Conservation (phyloP, 2,329 filamentous ascomycete species). For the Aureobasidium mangrovei region DNA sequence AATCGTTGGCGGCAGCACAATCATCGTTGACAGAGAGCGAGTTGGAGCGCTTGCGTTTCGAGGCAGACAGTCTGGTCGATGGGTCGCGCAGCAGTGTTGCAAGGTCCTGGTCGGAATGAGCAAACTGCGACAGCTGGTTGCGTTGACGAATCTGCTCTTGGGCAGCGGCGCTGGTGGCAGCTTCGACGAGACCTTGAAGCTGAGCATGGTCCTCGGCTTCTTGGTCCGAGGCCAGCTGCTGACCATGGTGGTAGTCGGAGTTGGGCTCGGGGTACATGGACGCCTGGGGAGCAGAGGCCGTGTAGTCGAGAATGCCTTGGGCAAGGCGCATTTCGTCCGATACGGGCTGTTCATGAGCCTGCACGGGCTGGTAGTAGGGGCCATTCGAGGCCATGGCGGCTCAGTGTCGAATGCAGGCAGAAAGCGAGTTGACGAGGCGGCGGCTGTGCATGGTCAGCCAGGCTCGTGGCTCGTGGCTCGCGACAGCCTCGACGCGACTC, state of each 20-base stretch:
- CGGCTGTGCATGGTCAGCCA: background rate
- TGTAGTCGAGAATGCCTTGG: constrained; percentile 6
- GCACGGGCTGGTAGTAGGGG: constrained; percentile 15
- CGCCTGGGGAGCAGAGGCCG: background rate
- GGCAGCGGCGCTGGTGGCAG: constrained; percentile 15
- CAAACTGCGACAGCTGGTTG: background rate
- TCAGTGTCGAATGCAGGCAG: background rate
- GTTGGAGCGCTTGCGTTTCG: background rate
- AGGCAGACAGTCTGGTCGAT: background rate
- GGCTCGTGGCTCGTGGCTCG: too few species aligned
- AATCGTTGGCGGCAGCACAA: background rate
- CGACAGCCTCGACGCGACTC: too few species aligned
- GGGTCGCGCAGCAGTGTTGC: constrained; percentile 8
- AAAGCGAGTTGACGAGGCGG: background rate
- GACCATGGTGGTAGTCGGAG: constrained; percentile 12
- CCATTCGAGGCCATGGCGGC: constrained; percentile 13
- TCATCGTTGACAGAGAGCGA: constrained; percentile 1
- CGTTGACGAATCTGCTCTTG: constrained; percentile 17
- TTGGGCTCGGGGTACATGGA: constrained; percentile 14
- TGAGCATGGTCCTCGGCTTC: constrained; percentile 13
- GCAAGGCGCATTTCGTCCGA: constrained; percentile 11
- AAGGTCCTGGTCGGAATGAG: constrained; percentile 5
- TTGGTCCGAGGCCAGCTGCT: constrained; percentile 9
- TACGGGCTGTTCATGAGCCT: constrained; percentile 7
- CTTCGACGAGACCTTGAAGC: constrained; percentile 16